Evolutionary conservation across 2,329 filamentous ascomycete species (phyloP), one percentile per base, ranked within the genome.

Genomic region (Penicillium capsulatum): DNA sequence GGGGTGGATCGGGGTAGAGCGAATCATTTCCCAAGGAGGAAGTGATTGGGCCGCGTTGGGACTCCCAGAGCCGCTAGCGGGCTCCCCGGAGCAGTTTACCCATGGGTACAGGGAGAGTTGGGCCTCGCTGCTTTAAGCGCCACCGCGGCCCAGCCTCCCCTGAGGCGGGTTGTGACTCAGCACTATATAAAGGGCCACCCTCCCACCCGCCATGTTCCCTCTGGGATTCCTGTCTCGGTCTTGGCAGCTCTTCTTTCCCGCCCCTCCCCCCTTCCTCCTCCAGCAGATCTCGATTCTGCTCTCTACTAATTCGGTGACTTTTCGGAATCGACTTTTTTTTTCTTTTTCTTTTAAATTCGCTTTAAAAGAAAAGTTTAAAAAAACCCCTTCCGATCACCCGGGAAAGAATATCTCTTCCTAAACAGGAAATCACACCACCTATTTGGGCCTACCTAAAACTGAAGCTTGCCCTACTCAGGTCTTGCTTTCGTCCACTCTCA

Each of bases 121-220:
- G 26, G 26, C 6, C 26, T 14, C 50, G 61, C 63, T 61, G 63
- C 59, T 64, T 65, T 65, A 61, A 52, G 51, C 59, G 60, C 61
- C 59, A 53, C 53, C 56, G 47, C 45, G 37, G 58, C 54, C 60
- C 60, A 62, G 58, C 58, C 58, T 60, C 61, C 62, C 58, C 61
- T 59, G 61, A 49, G 47, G 43, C 49, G 39, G 43, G 47, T 52
- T 48, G 50, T 63, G 56, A 60, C 43, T 63, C 61, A 59, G 54
- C 55, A 55, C 59, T 66, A 66, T 66, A 65, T 62, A 66, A 66
- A 58, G 61, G 50, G 48, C 54, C 58, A 59, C 54, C 58, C 61
- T 63, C 62, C 63, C 63, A 55, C 60, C 53, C 60, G 52, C 51
- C 44, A 31, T 40, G 26, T 35, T 40, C 37, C 44, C 47, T 42